These are phyloP conservation scores for Pouteria campechiana DNA, from an alignment of 179 eudicot genomes.

Conservation along the genomic window DNA sequence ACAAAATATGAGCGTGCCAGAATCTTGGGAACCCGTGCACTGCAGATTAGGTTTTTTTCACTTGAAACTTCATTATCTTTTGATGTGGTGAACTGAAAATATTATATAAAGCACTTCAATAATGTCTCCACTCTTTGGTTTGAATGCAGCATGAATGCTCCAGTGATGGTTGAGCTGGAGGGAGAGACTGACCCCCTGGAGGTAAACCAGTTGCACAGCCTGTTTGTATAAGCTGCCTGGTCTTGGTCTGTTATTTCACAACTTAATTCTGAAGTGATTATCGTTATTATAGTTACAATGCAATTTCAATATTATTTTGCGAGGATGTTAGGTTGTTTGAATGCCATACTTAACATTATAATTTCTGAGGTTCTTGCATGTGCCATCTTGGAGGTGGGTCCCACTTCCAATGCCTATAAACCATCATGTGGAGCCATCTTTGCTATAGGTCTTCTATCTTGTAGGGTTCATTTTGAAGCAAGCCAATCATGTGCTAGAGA, in stretches of 20 bases:
- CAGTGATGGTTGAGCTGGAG: conserved; percentile 93
- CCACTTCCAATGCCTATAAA: too few relatives aligned
- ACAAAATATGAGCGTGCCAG: conserved; percentile 97
- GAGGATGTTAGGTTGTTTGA: too few relatives aligned
- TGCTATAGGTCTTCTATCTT: too few relatives aligned
- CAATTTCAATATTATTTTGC: too few relatives aligned
- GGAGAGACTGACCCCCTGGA: conserved; percentile 97
- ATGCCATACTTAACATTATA: too few relatives aligned
- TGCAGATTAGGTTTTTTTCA: conserved; percentile 67
- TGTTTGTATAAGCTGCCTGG: background rate
- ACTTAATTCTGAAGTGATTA: background rate
- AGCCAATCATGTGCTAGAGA: too few relatives aligned
- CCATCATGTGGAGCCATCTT: too few relatives aligned
- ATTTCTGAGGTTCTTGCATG: too few relatives aligned
- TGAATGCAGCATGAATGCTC: conserved; percentile 86
- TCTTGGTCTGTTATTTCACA: background rate
- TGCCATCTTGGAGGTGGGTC: too few relatives aligned
- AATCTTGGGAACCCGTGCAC: conserved; percentile 83
- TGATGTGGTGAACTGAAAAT: too few relatives aligned
- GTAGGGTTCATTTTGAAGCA: too few relatives aligned
- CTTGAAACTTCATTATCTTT: background rate
- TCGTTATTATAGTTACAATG: background rate
- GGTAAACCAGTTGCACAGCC: conserved; percentile 24
- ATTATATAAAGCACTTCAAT: too few relatives aligned
- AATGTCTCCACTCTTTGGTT: background rate